Conservation (phyloP, 2,329 filamentous ascomycete species). For the Tolypocladium ovalisporum region DNA sequence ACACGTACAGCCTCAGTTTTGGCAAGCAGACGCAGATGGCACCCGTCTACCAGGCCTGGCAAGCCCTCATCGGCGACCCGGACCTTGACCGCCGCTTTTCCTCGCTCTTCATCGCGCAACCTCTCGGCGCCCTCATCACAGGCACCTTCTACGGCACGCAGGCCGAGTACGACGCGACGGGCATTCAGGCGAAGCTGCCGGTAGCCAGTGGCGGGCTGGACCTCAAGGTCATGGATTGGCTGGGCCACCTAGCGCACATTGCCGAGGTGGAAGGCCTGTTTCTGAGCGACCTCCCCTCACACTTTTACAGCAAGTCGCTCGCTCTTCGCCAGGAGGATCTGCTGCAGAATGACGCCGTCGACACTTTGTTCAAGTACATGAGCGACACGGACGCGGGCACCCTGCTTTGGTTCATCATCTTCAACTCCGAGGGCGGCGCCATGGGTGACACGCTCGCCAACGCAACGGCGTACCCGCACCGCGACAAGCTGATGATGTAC, state of each 20-base stretch:
- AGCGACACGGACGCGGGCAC: conserved; percentile 37
- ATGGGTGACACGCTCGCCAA: conserved; percentile 43
- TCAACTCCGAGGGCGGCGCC: conserved; percentile 50
- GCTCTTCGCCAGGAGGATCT: conserved; percentile 39
- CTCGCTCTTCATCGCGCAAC: conserved; percentile 42
- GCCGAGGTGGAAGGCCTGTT: conserved; percentile 37
- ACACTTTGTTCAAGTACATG: conserved; percentile 42
- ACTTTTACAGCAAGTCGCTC: conserved; percentile 49
- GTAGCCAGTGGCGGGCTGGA: conserved; percentile 22
- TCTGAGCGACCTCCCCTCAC: conserved; percentile 32
- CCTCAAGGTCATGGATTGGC: conserved; percentile 49
- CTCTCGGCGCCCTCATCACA: conserved; percentile 42
- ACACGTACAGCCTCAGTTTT: conserved; percentile 43
- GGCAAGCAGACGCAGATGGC: conserved; percentile 36
- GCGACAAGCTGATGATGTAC: conserved; percentile 53
- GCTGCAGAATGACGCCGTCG: conserved; percentile 30
- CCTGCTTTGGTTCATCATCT: conserved; percentile 49
- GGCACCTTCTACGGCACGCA: conserved; percentile 51
- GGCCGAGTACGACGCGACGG: conserved; percentile 40
- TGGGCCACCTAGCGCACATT: conserved; percentile 43
- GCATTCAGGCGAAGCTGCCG: conserved; percentile 37
- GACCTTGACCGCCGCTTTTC: conserved; percentile 47
- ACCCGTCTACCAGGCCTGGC: conserved; percentile 44
- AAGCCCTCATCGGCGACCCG: conserved; percentile 41
- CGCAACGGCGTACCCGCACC: conserved; percentile 51